Conservation (phyloP, 495 filamentous ascomycete genomes). For the Arthonia radiata region DNA sequence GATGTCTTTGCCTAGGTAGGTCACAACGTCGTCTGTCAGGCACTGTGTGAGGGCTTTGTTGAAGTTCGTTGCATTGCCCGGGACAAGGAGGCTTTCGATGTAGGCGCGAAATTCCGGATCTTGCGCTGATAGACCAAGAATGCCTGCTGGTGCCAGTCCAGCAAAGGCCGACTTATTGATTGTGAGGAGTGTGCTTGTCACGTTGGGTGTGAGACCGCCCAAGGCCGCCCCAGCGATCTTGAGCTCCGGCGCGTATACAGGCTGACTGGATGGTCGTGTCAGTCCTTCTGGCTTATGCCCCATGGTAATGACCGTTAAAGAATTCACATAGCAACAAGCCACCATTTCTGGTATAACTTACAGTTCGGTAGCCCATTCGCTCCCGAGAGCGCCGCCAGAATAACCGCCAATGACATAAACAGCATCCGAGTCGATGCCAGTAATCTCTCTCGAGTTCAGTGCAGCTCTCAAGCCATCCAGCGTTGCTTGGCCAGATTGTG, state of each 20-base stretch:
- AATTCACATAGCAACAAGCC: too few relatives aligned
- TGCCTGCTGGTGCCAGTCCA: neutral
- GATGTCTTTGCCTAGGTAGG: neutral
- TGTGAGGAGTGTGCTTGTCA: slow-evolving; percentile 1
- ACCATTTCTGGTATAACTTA: too few relatives aligned
- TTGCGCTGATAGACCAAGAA: neutral
- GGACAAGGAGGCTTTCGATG: too few relatives aligned
- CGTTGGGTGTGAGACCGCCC: neutral
- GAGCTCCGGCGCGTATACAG: slow-evolving; percentile 2
- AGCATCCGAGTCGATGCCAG: neutral
- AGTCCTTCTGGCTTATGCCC: too few relatives aligned
- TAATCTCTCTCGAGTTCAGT: neutral
- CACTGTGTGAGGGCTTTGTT: too few relatives aligned
- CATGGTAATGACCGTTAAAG: too few relatives aligned
- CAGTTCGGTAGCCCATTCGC: slow-evolving; percentile 3
- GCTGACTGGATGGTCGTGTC: too few relatives aligned
- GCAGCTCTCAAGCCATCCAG: slow-evolving; percentile 2
- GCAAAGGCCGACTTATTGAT: neutral
- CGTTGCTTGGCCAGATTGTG: slow-evolving; percentile 1
- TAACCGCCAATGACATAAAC: slow-evolving; percentile 2
- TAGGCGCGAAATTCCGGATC: too few relatives aligned
- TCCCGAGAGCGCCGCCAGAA: slow-evolving; percentile 2
- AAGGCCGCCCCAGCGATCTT: neutral
- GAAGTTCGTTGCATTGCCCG: too few relatives aligned
- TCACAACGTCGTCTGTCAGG: too few relatives aligned